Evolutionary conservation across 1,284 basidiomycete genomes (phyloP).

Genomic region (Tilletia horrida): DNA sequence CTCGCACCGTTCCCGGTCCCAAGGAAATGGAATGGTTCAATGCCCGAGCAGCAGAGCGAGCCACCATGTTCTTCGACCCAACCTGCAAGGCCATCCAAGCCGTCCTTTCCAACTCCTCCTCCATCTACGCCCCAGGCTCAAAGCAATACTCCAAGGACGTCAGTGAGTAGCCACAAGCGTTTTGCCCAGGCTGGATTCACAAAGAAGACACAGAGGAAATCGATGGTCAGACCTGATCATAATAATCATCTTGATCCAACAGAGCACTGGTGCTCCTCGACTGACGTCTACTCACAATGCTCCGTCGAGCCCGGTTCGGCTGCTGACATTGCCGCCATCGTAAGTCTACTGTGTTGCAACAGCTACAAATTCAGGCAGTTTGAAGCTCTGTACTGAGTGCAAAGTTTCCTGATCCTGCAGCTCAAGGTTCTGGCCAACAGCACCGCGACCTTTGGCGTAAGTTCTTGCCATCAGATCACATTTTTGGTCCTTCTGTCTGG

Average conservation of each 20-base stretch:
- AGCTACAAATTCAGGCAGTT: neutral
- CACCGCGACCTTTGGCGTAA: neutral
- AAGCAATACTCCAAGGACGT: neutral
- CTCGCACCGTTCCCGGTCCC: too few relatives aligned
- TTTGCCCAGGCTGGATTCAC: neutral
- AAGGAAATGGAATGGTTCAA: too few relatives aligned
- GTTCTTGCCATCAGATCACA: neutral
- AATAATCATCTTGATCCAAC: neutral
- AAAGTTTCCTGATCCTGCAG: slow-evolving; percentile 10
- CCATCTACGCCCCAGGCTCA: slow-evolving; percentile 5
- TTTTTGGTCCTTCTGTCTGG: neutral
- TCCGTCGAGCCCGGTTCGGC: slow-evolving; percentile 22
- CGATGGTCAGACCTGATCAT: too few relatives aligned
- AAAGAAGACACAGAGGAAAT: neutral
- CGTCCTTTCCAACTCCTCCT: slow-evolving; percentile 17
- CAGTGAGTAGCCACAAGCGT: neutral
- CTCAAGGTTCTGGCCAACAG: slow-evolving; percentile 21
- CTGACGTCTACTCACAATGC: slow-evolving; percentile 18
- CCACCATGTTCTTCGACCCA: neutral
- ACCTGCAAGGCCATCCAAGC: slow-evolving; percentile 15
- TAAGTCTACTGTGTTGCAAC: slow-evolving; percentile 15
- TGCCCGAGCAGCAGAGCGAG: too few relatives aligned
- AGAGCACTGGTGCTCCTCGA: slow-evolving; percentile 14
- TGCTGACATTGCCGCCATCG: slow-evolving; percentile 23
- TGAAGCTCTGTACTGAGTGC: neutral